Evolutionary conservation across 345 rosid genomes (phyloP), one percentile per base, ranked within the genome.

Genomic region (Lepidium didymum): DNA sequence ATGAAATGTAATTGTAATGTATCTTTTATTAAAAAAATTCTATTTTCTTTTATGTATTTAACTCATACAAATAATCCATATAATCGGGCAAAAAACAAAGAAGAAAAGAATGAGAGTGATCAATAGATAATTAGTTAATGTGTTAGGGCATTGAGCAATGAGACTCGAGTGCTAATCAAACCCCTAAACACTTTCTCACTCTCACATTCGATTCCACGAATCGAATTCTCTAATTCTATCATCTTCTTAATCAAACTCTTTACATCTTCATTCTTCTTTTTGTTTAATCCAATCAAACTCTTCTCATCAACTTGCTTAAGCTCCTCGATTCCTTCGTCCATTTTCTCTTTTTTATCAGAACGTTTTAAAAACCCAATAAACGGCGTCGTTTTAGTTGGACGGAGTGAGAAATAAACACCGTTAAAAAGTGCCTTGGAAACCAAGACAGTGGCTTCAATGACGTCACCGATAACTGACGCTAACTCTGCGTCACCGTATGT

Each of bases 181-280:
- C 77, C 67, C 73, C 80, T 77, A 66, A 72, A 71, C 72, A 77
- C 77, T 67, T 70, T 77, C 65, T 77, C 77, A 42, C 69, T 72
- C 10, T 46, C 73, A 60, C 46, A 59, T 61, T 77, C 80, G 7
- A 77, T 72, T 44, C 54, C 77, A 31, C 58, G 38, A 0, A 60
- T 66, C 34, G 77, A 67, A 52, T 58, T 55, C 41, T 77, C 80
- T n/a, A 77, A 53, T 0, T 72, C 69, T 69, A 52, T 53, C 80
- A 77, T 77, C 41, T 58, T 77, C 69, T 70, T 72, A 65, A 38
- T 43, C 67, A 77, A 29, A 31, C 25, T 46, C 56, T 47, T 77
- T 6, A 77, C 44, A 55, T 77, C 80, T 15, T 77, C 80, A n/a
- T 54, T 68, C 19, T 67, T 71, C 77, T 59, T 77, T 27, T 77